A percentile compares a stretch with the other conserved stretches of the same genome.
These are phyloP conservation scores for Phylloporus rhodoxanthus DNA, from an alignment of 768 basidiomycete species.

Conservation along the genomic window DNA sequence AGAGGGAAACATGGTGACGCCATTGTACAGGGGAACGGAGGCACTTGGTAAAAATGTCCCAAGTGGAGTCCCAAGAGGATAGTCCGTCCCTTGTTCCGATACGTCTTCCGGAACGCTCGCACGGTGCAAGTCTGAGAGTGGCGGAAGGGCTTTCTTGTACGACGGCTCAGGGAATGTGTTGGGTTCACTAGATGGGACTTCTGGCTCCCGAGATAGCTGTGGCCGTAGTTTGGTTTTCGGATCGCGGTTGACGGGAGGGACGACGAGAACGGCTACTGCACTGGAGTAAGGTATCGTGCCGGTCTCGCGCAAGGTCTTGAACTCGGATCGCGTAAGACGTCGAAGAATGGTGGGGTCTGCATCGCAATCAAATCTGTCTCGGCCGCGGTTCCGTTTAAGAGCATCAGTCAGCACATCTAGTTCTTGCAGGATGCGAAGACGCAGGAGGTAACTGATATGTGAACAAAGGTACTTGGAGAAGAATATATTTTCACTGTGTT, in stretches of 20 bases:
- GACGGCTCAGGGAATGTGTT: background rate
- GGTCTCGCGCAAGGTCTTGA: slow-evolving; percentile 41
- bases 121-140: slow-evolving; percentile 22
- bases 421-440: slow-evolving; percentile 72
- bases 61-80: slow-evolving; percentile 5
- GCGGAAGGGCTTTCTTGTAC: slow-evolving; percentile 20
- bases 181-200: slow-evolving; percentile 19
- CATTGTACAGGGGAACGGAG: slow-evolving; percentile 64
- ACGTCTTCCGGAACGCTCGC: background rate
- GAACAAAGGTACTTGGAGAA: slow-evolving; percentile 42
- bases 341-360: slow-evolving; percentile 44
- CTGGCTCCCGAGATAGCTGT: slow-evolving; percentile 34
- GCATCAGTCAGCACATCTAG: slow-evolving; percentile 49
- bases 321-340: slow-evolving; percentile 60
- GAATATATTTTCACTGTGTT: slow-evolving; percentile 25
- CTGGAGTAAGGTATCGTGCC: slow-evolving; percentile 44
- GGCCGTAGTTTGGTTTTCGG: slow-evolving; percentile 42
- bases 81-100: background rate
- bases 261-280: slow-evolving; percentile 62
- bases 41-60: slow-evolving; percentile 28
- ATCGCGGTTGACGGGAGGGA: slow-evolving; percentile 60
- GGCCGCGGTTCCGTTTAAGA: slow-evolving; percentile 6
- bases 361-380: slow-evolving; percentile 3
- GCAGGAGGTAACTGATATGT: slow-evolving; percentile 62
- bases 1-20: slow-evolving; percentile 57